Conservation (phyloP, 768 basidiomycete genomes). For the Panellus pusillus region DNA sequence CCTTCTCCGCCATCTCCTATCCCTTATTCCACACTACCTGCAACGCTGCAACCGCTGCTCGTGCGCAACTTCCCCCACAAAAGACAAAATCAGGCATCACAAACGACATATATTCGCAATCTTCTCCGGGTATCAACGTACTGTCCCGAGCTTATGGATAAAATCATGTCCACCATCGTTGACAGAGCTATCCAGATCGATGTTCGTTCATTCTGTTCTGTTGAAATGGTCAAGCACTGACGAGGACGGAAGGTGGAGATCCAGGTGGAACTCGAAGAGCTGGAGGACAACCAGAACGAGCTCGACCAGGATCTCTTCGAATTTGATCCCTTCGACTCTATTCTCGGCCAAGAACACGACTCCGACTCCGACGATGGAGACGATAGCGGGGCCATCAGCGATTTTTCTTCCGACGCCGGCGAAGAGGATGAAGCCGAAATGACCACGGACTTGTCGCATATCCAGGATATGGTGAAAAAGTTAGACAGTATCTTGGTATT, state of each 20-base stretch:
- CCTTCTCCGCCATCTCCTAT: conserved; percentile 83
- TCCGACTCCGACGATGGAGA: conserved; percentile 57
- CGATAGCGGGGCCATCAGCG: conserved; percentile 60
- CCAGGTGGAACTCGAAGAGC: conserved; percentile 90
- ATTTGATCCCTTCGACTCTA: conserved; percentile 83
- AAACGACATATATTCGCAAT: conserved; percentile 91
- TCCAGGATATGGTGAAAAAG: conserved; percentile 88
- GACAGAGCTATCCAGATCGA: conserved; percentile 97
- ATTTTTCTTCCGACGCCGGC: conserved; percentile 71
- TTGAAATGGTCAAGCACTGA: neutral
- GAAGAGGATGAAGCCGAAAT: conserved; percentile 38
- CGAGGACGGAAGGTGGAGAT: conserved; percentile 75
- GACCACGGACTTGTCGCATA: conserved; percentile 61
- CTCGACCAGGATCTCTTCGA: conserved; percentile 65
- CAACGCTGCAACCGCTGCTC: conserved; percentile 83
- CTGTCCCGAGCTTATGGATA: conserved; percentile 84
- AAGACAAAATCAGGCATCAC: conserved; percentile 74
- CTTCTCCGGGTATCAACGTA: conserved; percentile 79
- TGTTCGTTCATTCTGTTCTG: conserved; percentile 46
- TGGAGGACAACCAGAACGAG: conserved; percentile 49
- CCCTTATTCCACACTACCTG: conserved; percentile 87
- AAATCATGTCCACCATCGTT: conserved; percentile 81
- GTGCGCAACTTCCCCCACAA: conserved; percentile 91
- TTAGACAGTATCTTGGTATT: conserved; percentile 85
- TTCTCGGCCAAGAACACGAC: conserved; percentile 73